phyloP scores from a whole-genome alignment of 306 rosid species.

The Cucumis cinereus region DNA sequence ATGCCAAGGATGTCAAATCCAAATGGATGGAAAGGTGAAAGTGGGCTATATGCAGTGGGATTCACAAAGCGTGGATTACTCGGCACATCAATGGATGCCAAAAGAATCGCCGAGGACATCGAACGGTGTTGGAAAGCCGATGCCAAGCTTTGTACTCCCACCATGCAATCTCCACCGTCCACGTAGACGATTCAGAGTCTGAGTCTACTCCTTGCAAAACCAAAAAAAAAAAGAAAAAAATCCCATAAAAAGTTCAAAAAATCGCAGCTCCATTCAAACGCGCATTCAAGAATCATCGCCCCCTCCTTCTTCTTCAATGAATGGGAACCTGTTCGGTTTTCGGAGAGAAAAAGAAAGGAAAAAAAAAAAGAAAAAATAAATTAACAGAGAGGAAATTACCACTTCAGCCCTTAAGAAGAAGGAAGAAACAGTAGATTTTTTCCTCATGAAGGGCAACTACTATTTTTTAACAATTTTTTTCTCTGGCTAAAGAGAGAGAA shows the following conservation, averaged over 20 bases:
- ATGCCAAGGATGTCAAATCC: constrained; percentile 67
- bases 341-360: background rate
- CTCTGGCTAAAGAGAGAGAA: background rate
- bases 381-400: background rate
- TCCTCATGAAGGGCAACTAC: background rate
- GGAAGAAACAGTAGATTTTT: background rate
- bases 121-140: constrained; percentile 51
- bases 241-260: background rate
- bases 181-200: background rate
- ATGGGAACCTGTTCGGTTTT: background rate
- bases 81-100: constrained; percentile 79
- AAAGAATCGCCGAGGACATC: constrained; percentile 70
- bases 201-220: background rate
- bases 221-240: background rate
- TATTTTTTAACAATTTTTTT: background rate
- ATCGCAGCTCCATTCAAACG: background rate
- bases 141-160: constrained; percentile 9
- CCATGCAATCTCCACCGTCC: background rate
- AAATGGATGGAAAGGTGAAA: constrained; percentile 84
- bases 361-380: background rate
- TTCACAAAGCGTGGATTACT: constrained; percentile 84
- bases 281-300: background rate
- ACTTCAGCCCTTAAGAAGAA: background rate
- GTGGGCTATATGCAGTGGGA: constrained; percentile 84
- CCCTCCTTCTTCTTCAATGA: background rate